These are phyloP conservation scores for Rhodotorula mucilaginosa DNA, from an alignment of 1,284 basidiomycete genomes.

Conservation along the genomic window DNA sequence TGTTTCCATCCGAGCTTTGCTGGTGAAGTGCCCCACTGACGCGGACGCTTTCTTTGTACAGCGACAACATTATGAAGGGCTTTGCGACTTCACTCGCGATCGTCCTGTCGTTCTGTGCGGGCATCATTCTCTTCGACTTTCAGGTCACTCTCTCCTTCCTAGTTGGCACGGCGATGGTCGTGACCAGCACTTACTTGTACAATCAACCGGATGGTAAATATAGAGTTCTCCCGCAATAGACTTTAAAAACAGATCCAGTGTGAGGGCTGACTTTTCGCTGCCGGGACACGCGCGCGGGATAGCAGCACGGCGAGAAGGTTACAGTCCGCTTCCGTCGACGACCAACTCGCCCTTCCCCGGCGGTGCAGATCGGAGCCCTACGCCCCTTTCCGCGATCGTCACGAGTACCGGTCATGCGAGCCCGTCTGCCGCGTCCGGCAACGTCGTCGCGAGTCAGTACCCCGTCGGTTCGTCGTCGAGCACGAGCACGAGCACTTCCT, in stretches of 20 bases:
- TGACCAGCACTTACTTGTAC: conserved; percentile 85
- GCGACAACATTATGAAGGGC: conserved; percentile 80
- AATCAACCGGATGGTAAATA: conserved; percentile 57
- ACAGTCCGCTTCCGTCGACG: conserved; percentile 1
- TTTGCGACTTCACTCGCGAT: conserved; percentile 92
- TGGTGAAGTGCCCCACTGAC: neutral
- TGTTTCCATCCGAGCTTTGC: neutral
- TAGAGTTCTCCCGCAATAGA: no score
- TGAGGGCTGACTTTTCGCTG: neutral
- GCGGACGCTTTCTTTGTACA: conserved; percentile 1
- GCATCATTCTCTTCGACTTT: conserved; percentile 82
- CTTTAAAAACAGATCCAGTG: no score
- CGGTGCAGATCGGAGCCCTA: neutral
- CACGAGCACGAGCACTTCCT: neutral
- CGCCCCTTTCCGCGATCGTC: neutral
- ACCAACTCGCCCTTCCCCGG: neutral
- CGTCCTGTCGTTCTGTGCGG: conserved; percentile 86
- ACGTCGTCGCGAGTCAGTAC: neutral
- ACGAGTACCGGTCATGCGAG: no score
- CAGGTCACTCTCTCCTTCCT: conserved; percentile 79
- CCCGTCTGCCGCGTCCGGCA: neutral
- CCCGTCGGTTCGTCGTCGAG: neutral
- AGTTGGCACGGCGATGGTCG: conserved; percentile 74
- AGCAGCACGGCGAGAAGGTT: neutral
- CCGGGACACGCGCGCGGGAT: neutral